Percentiles rank a stretch among this genome's conserved stretches.
phyloP scores from a whole-genome alignment of 2,329 filamentous ascomycete genomes.

The Fusarium sarcochroum region DNA sequence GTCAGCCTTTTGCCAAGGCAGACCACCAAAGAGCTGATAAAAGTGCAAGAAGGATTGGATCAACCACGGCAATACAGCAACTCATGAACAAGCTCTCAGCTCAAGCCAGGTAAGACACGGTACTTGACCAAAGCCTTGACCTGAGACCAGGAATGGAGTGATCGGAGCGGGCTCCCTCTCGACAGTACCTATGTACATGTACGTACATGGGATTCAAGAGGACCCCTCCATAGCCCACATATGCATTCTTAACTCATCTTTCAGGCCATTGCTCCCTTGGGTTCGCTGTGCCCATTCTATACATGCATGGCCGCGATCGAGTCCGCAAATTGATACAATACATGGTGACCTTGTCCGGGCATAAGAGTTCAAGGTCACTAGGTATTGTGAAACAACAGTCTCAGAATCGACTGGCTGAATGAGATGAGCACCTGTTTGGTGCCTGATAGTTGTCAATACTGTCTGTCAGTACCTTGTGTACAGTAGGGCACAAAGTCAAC shows the following conservation, averaged over 20 bases:
- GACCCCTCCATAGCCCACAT: conserved; percentile 38
- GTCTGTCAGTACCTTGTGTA: not conserved
- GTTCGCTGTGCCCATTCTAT: conserved; percentile 14
- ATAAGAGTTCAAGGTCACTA: conserved; percentile 14
- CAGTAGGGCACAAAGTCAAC: conserved; percentile 37
- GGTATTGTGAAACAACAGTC: conserved; percentile 36
- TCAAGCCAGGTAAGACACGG: conserved; percentile 15
- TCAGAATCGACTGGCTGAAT: conserved; percentile 19
- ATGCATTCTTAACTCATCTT: conserved; percentile 42
- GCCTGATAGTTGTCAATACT: conserved; percentile 25
- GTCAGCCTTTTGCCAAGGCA: conserved; percentile 1
- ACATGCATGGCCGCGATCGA: conserved; percentile 20
- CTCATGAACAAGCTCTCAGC: not conserved
- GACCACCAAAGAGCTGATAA: not conserved
- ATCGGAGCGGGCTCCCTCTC: conserved; percentile 35
- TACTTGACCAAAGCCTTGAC: conserved; percentile 14
- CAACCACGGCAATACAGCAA: not conserved
- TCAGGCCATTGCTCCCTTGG: conserved; percentile 35
- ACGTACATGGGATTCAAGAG: conserved; percentile 25
- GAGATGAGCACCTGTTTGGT: conserved; percentile 31
- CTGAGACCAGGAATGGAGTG: conserved; percentile 37
- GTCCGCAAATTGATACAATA: conserved; percentile 2
- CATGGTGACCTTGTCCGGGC: not conserved
- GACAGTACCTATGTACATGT: conserved; percentile 17
- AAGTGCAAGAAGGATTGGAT: not conserved